phyloP scores from a whole-genome alignment of 257 asterid species.

The Mitragyna speciosa region DNA sequence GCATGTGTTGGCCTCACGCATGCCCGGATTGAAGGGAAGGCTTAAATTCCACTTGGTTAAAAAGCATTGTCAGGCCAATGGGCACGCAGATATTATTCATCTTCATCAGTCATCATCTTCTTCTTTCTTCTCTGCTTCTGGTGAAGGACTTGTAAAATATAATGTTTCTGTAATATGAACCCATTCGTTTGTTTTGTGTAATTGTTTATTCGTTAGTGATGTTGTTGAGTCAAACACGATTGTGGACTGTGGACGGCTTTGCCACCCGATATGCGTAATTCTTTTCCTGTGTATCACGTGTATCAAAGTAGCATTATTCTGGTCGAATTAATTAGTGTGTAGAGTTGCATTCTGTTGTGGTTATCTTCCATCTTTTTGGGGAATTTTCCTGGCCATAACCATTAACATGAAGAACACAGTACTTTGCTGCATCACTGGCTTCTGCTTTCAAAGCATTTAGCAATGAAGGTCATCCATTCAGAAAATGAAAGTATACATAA shows the following conservation, averaged over 20 bases:
- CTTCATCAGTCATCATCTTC: not conserved
- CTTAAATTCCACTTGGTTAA: slow-evolving; percentile 18
- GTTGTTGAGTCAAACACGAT: not conserved
- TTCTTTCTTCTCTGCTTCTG: not conserved
- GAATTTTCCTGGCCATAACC: not conserved
- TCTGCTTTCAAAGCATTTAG: not conserved
- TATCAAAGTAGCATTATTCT: too few species aligned
- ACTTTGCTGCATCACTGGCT: not conserved
- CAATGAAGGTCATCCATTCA: not conserved
- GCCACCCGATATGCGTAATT: not conserved
- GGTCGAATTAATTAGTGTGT: not conserved
- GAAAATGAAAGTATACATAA: not conserved
- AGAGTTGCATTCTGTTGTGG: not conserved
- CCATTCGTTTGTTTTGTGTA: not conserved
- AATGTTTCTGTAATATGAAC: not conserved
- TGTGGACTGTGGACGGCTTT: not conserved
- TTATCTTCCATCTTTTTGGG: not conserved
- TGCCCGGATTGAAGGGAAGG: slow-evolving; percentile 67
- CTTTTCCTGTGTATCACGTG: not conserved
- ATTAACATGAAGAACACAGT: not conserved
- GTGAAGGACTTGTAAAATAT: not conserved
- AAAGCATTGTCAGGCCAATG: not conserved
- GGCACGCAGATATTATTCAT: not conserved
- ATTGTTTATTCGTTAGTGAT: not conserved
- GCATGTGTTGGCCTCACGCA: slow-evolving; percentile 69